These are phyloP conservation scores for Phytophthora fragariae DNA, from an alignment of 352 stramenopile genomes.

Conservation along the genomic window DNA sequence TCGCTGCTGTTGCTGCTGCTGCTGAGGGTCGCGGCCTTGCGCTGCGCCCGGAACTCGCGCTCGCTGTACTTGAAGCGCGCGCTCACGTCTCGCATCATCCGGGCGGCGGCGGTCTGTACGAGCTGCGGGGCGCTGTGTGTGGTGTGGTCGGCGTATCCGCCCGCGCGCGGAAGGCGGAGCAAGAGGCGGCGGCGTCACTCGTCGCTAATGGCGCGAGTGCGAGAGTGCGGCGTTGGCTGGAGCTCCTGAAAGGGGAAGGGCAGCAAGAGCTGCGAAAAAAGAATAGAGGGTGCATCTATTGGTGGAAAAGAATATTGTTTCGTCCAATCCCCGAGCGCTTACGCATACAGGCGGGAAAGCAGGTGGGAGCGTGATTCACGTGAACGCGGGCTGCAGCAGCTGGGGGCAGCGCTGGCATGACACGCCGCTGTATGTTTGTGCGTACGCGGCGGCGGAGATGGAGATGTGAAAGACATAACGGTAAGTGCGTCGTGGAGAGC, in stretches of 20 bases:
- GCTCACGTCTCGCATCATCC: constrained; percentile 71
- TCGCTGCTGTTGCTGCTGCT: constrained; percentile 22
- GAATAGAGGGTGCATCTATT: not conserved
- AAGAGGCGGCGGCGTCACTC: constrained; percentile 35
- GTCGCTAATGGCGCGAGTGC: constrained; percentile 35
- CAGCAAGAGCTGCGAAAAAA: constrained; percentile 37
- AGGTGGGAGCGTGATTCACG: not conserved
- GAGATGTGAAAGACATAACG: not conserved
- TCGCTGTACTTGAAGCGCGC: constrained; percentile 82
- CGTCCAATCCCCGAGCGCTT: not conserved
- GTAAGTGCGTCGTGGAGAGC: not conserved
- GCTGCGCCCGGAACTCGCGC: constrained; percentile 38
- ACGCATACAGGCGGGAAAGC: constrained; percentile 2
- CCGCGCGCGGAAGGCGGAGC: constrained; percentile 9
- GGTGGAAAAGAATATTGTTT: constrained; percentile 2
- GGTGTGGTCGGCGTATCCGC: constrained; percentile 15
- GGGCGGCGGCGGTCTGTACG: constrained; percentile 1
- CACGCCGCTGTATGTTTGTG: not conserved
- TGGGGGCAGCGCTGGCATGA: not conserved
- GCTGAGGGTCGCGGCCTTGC: constrained; percentile 20
- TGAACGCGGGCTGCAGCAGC: not conserved
- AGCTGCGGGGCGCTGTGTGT: constrained; percentile 10
- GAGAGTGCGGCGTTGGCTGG: constrained; percentile 32
- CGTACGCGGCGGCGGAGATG: not conserved
- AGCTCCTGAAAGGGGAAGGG: constrained; percentile 32